Conservation (phyloP, 1,284 basidiomycete genomes). For the Rhodofomes roseus region DNA sequence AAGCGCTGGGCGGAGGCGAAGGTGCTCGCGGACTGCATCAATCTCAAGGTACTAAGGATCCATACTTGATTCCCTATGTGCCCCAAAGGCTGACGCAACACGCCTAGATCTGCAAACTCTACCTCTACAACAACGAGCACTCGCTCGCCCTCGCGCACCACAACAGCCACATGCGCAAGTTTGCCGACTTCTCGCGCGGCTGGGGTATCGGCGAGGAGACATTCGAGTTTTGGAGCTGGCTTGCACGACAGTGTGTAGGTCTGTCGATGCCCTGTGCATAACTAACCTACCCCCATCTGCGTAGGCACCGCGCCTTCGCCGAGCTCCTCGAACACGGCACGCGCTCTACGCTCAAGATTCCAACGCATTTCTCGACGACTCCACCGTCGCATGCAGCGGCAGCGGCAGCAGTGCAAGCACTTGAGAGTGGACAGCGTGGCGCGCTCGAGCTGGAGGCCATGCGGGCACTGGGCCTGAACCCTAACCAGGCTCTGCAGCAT, state of each 20-base stretch:
- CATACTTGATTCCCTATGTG: not conserved
- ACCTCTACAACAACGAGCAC: constrained; percentile 85
- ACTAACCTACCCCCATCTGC: not conserved
- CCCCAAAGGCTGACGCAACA: not conserved
- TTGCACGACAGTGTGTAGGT: constrained; percentile 81
- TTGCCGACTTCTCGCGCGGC: constrained; percentile 83
- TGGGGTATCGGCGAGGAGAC: constrained; percentile 99
- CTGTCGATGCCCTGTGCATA: not conserved
- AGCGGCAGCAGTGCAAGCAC: constrained; percentile 25
- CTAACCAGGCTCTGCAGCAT: constrained; percentile 75
- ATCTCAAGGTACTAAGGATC: constrained; percentile 60
- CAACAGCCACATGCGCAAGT: constrained; percentile 79
- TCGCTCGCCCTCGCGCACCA: constrained; percentile 77
- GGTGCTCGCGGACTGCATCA: constrained; percentile 90
- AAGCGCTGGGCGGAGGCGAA: constrained; percentile 99
- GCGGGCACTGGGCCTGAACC: constrained; percentile 61
- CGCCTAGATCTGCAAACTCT: constrained; percentile 77
- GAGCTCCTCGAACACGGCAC: constrained; percentile 85
- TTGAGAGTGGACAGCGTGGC: constrained; percentile 25
- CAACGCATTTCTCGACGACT: constrained; percentile 38
- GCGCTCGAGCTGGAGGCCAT: constrained; percentile 47
- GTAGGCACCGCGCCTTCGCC: constrained; percentile 80
- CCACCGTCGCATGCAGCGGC: constrained; percentile 24
- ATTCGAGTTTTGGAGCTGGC: constrained; percentile 97
- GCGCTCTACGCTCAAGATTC: constrained; percentile 63